Base-by-base conservation (phyloP, 305 asterid genomes). In the Solanum hybrid region DNA sequence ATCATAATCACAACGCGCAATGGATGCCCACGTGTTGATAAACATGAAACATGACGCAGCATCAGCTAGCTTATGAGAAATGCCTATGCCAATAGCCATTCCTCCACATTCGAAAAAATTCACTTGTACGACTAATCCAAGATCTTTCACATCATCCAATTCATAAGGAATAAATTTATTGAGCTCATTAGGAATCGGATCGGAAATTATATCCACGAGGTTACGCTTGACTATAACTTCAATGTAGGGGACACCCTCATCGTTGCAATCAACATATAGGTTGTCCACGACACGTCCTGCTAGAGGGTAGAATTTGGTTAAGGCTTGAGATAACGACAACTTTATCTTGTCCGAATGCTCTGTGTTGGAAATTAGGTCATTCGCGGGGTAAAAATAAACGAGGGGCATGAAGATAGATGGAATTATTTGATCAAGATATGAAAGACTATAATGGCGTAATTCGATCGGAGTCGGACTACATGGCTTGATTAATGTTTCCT, bases 31-130 rank as follows among this genome's bases (percentile, higher is more conserved):
- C 0, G 92, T 84, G 66, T 89, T 89, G 90, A 93, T 31, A 71
- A 71, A 32, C 81, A 76, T 76, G 88, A 90, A 14, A 91, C 6
- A 5, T 34, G 93, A 91, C 7, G 90, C 51, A 4, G 88, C 92
- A 4, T 93, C 93, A 22, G 90, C 91, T 29, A 92, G 19, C 45
- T 88, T 88, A 56, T 92, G 95, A 19, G 91, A 91, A 10, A 91
- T 40, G 14, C 88, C 89, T 17, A 91, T 31, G 1, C 90, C 89
- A 64, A 93, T 27, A 3, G 91, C 90, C 5, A 90, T 72, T 9
- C 93, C 95, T 11, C 92, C 94, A 15, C 93, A 91, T 4, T 90
- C 89, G 2, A 92, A 92, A 72, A 87, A 66, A 73, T 86, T 91
- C 69, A 85, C 38, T 80, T 92, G 88, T 31, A 90, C 86, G 19